Evolutionary conservation across 306 rosid species (phyloP), one percentile per base, ranked within the genome.

Genomic region (Cotoneaster glaucophyllus): DNA sequence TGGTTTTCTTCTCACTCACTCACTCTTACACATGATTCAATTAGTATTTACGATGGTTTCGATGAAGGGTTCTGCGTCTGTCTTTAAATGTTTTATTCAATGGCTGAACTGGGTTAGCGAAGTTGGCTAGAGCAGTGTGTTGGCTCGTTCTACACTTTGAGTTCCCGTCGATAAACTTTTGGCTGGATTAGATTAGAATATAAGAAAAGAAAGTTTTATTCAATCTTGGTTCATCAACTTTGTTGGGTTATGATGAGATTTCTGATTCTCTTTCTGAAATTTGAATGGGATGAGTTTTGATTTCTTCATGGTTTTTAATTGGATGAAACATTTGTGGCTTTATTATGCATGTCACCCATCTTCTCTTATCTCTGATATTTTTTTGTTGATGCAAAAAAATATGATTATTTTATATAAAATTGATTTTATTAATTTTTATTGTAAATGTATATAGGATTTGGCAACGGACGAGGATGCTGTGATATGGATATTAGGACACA

Each of bases 401-500:
- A 32, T 57, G 24, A 56, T 56, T 10, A 34, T 54, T 18, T 64
- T 26, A 34, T 64, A 19, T 18, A 64, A 19, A 32, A 18, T 62
- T 6, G 41, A 37, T 62, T 62, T 3, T 61, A 18, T 26, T 61
- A 14, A 3, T 63, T 63, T 17, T 63, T 37, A 63, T 29, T 1
- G 39, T 43, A 59, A 64, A 74, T 80, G 81, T 64, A 11, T 63
- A 10, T 74, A 96, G 99, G 99, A 74, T 67, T 76, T 44, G 92
- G 96, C n/a, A 70, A 88, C 93, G 45, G 86, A 88, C 69, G 92
- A 90, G 90, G 75, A 82, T 54, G 87, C 59, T 11, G 8, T 90
- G 28, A 90, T 92, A 63, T 77, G 82, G 91, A 68, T 96, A 62
- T 84, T 96, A 69, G 99, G 96, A 79, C 90, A 85, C 77, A 90